Percentiles rank a stretch among this genome's conserved stretches.
Evolutionary conservation across 805 yeast genomes (phyloP).

Genomic region (Saturnispora besseyi): DNA sequence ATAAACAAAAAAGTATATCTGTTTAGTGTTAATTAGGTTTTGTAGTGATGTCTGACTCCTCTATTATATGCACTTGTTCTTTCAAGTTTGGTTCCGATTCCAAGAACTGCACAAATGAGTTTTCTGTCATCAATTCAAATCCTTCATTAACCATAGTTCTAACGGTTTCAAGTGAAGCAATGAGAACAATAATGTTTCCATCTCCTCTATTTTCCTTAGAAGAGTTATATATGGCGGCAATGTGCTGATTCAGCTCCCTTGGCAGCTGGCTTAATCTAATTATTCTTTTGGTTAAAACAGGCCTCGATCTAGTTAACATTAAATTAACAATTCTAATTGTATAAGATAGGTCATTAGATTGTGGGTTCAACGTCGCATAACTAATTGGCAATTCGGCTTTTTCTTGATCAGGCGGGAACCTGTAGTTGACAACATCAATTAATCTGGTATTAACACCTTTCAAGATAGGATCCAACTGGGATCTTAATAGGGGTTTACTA

Average conservation of each 20-base stretch:
- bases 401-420: slow-evolving; percentile 36
- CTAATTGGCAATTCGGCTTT: slow-evolving; percentile 34
- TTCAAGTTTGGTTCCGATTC: background rate
- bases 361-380: slow-evolving; percentile 14
- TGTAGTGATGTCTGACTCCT: too few species aligned
- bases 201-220: slow-evolving; percentile 34
- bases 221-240: slow-evolving; percentile 30
- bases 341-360: slow-evolving; percentile 49
- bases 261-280: slow-evolving; percentile 28
- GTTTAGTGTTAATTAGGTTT: too few species aligned
- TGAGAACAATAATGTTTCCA: slow-evolving; percentile 23
- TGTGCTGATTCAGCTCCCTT: slow-evolving; percentile 27
- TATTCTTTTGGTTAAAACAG: slow-evolving; percentile 26
- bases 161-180: slow-evolving; percentile 27
- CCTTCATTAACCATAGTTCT: slow-evolving; percentile 19
- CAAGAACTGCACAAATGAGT: background rate
- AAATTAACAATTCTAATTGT: slow-evolving; percentile 35
- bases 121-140: slow-evolving; percentile 5
- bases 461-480: slow-evolving; percentile 54
- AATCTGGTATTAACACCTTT: slow-evolving; percentile 52
- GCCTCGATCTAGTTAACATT: slow-evolving; percentile 31
- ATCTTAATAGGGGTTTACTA: slow-evolving; percentile 55
- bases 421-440: slow-evolving; percentile 32
- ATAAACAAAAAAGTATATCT: too few species aligned
- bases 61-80: background rate